Conservation (phyloP, 2,329 filamentous ascomycete species). For the Ceratocystis albifundus region DNA sequence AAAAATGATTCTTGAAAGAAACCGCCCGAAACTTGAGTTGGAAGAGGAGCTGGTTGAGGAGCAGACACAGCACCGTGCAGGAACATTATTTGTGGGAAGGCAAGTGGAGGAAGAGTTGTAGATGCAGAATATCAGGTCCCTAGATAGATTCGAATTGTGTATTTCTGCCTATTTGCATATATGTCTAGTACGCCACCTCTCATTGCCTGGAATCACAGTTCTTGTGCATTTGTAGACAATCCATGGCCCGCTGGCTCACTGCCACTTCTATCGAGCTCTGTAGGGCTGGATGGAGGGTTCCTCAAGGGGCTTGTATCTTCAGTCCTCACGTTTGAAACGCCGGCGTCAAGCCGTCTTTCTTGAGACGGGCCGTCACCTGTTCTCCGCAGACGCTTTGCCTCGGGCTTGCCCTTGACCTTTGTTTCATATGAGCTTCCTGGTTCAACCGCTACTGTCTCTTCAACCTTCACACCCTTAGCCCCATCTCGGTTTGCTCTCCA, state of each 20-base stretch:
- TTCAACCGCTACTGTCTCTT: constrained; percentile 20
- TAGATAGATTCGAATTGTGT: too few species aligned
- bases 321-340: neutral
- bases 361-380: neutral
- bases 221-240: neutral
- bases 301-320: neutral
- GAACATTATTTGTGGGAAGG: constrained; percentile 18
- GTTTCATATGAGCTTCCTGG: too few species aligned
- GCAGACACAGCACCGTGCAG: constrained; percentile 7
- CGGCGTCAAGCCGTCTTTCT: constrained; percentile 7
- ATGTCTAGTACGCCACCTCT: neutral
- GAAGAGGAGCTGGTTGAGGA: constrained; percentile 23
- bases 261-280: constrained; percentile 11
- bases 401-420: neutral
- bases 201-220: neutral
- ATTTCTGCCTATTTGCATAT: neutral
- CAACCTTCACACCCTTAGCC: constrained; percentile 41
- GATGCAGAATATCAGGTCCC: neutral
- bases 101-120: constrained; percentile 15
- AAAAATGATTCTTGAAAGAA: constrained; percentile 45
- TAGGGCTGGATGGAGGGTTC: constrained; percentile 11
- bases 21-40: constrained; percentile 29
- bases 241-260: constrained; percentile 16
- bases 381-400: neutral
- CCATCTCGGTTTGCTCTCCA: constrained; percentile 86